Evolutionary conservation across 495 filamentous ascomycete species (phyloP), one percentile per base, ranked within the genome.

Genomic region (Neurospora sp.): DNA sequence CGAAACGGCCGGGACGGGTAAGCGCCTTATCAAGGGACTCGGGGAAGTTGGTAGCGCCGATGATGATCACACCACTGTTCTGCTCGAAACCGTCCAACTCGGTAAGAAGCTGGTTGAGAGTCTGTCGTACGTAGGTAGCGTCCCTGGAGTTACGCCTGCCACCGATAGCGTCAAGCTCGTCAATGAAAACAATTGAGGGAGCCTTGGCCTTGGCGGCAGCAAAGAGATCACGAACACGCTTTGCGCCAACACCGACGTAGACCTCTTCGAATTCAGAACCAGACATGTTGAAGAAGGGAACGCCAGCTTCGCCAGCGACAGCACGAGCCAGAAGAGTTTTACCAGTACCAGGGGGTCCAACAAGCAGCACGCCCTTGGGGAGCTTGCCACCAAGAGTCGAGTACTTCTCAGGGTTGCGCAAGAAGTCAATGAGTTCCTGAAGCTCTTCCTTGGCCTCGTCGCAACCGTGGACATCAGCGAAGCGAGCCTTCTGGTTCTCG

Each of bases 201-300:
- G 95, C 89, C 82, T 98, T 99, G 37, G 86, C 83, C 76, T 95
- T 94, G 69, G 96, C 96, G 69, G 91, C 89, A 69, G 84, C 85
- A 84, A 99, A 99, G n/a, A 99, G 88, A 72, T 99, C 96, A 66
- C 96, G 93, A 59, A 99, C 96, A 79, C 96, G 93, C 85, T 98
- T 98, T 69, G 96, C 96, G 77, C 96, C 96, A 71, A 99, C 96
- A 77, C 96, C 96, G 35, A 99, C 96, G 78, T 97, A 99, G 48
- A 99, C 92, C 81, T 99, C 96, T 78, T 99, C 96, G 79, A 99
- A 99, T 81, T 99, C 96, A 72, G 92, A 94, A 38, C 96, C 96
- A 76, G 96, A 98, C 95, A 99, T 98, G 87, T 96, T 98, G 88
- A 98, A 99, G 88, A 98, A 98, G 1, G 96, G 96, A 27, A 98